Base-by-base conservation (phyloP, 805 yeast species). In the Sugiyamaella americana region DNA sequence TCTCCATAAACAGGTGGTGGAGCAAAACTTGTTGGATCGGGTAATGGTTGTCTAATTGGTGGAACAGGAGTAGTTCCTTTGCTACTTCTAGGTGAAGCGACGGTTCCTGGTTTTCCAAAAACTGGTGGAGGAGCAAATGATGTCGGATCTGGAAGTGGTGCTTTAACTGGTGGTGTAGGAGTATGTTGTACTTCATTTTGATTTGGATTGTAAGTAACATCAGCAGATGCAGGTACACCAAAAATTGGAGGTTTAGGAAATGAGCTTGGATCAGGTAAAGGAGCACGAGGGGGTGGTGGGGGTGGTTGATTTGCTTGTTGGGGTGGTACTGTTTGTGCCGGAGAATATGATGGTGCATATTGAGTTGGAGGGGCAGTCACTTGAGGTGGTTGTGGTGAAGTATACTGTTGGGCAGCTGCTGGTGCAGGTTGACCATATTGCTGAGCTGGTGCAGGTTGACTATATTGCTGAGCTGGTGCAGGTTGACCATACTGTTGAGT, bases 121-220 rank as follows among this genome's bases (percentile, higher is more conserved):
- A 44, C 51, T 13, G 57, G 55, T 5, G 57, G 62, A 8, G 62
- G 61, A 2, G 61, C 55, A 44, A 58, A 59, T 5, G 57, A 37
- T 19, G 47, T 29, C 1, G 63, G 58, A 24, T 57, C 58, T 2
- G 58, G 56, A 20, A 56, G 32, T 0, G 57, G 53, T 5, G 55
- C 47, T 36, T 46, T 47, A 38, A 46, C 40, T 5, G 52, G 42
- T 19, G 40, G 20, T 2, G 40, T 26, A 13, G 32, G 32, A 8
- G 13, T 13, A 26, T 8, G 11, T 13, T 26, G 32, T 8, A 26
- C 32, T 26, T 26, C 32, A 42, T 20, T 22, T 16, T 20, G 44
- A 20, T 24, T 24, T 13, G 36, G 42, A 46, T 24, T 44, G 38
- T 44, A 34, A 5, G 37, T 23, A 13, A 45, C n/a, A 16, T 46